A percentile compares a stretch with the other conserved stretches of the same genome.
Conservation (phyloP, 1,284 basidiomycete species). For the Tremellales sp. region DNA sequence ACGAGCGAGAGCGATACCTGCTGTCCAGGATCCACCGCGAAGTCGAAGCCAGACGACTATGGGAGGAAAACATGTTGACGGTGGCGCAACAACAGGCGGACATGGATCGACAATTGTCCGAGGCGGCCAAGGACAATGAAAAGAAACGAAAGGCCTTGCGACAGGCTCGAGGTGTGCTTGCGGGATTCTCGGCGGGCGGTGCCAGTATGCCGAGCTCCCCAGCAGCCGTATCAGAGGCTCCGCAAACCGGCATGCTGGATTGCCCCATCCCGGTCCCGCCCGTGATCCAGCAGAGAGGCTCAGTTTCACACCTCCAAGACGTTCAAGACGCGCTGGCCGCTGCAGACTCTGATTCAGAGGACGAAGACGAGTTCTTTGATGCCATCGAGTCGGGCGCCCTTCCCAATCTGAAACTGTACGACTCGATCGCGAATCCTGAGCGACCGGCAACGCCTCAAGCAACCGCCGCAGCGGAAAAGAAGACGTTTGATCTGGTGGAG, state of each 20-base stretch:
- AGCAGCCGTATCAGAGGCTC: slow-evolving; percentile 17
- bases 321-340: slow-evolving; percentile 39
- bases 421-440: slow-evolving; percentile 54
- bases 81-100: slow-evolving; percentile 83
- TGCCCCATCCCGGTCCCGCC: slow-evolving; percentile 6
- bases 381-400: slow-evolving; percentile 81
- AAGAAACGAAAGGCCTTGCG: slow-evolving; percentile 55
- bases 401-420: slow-evolving; percentile 63
- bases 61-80: slow-evolving; percentile 87
- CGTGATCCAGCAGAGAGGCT: slow-evolving; percentile 7
- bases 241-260: slow-evolving; percentile 14
- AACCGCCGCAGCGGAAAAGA: slow-evolving; percentile 7
- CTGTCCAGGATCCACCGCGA: slow-evolving; percentile 61
- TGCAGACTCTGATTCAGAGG: slow-evolving; percentile 49
- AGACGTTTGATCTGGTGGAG: slow-evolving; percentile 9
- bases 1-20: slow-evolving; percentile 81
- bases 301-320: slow-evolving; percentile 34
- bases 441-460: slow-evolving; percentile 26
- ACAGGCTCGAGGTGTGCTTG: slow-evolving; percentile 68
- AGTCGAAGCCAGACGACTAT: slow-evolving; percentile 68
- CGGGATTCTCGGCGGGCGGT: slow-evolving; percentile 31
- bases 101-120: slow-evolving; percentile 69
- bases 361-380: slow-evolving; percentile 95
- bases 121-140: slow-evolving; percentile 49
- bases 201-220: slow-evolving; percentile 36